phyloP scores from a whole-genome alignment of 1,284 basidiomycete genomes.

The Schizophyllum commune region DNA sequence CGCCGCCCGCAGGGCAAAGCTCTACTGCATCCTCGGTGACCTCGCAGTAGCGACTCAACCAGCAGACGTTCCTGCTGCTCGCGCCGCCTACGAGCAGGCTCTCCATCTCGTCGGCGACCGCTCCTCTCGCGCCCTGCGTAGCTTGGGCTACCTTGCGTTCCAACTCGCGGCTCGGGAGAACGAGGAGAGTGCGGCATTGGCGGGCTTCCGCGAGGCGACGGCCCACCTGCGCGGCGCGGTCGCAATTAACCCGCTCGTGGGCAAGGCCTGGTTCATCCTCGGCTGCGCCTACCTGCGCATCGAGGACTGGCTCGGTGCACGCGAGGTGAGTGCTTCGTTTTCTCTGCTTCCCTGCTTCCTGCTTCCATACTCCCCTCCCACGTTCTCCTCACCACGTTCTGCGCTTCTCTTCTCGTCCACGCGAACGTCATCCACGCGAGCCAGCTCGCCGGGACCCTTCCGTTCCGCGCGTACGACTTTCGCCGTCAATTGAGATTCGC shows the following conservation, averaged over 20 bases:
- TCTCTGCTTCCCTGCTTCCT: neutral
- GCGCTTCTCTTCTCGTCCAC: neutral
- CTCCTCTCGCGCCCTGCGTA: slow-evolving; percentile 86
- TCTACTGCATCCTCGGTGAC: slow-evolving; percentile 96
- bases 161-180: neutral
- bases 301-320: slow-evolving; percentile 61
- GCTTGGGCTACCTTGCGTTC: slow-evolving; percentile 83
- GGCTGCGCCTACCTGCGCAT: slow-evolving; percentile 82
- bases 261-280: slow-evolving; percentile 92
- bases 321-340: neutral
- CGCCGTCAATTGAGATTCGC: neutral
- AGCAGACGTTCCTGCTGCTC: slow-evolving; percentile 53
- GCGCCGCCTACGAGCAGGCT: slow-evolving; percentile 74
- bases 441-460: neutral
- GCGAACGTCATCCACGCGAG: neutral
- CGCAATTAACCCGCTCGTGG: slow-evolving; percentile 81
- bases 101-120: slow-evolving; percentile 78
- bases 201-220: slow-evolving; percentile 61
- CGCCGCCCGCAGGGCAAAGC: slow-evolving; percentile 75
- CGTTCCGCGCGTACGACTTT: neutral
- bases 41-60: slow-evolving; percentile 26
- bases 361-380: neutral
- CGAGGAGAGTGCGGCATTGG: slow-evolving; percentile 27
- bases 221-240: slow-evolving; percentile 68
- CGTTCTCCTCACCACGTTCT: neutral